Evolutionary conservation across 129 eudicot genomes (phyloP).

Genomic region (Flaveria robusta): DNA sequence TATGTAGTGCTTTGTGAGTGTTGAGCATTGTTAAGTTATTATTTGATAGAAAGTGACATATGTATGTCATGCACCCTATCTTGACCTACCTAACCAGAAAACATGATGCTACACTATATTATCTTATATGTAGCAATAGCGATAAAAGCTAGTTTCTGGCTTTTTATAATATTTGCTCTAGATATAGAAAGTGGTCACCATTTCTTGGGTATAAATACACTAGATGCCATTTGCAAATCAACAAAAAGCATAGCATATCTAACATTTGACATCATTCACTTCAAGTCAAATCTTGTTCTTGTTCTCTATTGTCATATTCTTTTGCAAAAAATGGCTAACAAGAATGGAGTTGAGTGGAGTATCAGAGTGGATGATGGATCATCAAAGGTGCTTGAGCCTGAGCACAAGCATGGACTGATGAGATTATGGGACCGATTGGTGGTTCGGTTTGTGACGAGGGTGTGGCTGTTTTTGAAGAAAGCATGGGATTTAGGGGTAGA

Average conservation of each 20-base stretch:
- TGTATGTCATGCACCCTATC: slow-evolving; percentile 48
- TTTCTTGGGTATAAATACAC: slow-evolving; percentile 35
- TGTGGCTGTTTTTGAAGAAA: slow-evolving; percentile 42
- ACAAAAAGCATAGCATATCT: slow-evolving; percentile 21
- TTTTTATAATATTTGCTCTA: slow-evolving; percentile 16
- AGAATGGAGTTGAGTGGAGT: slow-evolving; percentile 60
- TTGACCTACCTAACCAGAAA: slow-evolving; percentile 48
- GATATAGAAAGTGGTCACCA: slow-evolving; percentile 31
- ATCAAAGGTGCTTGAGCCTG: slow-evolving; percentile 44
- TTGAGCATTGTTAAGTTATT: slow-evolving; percentile 34
- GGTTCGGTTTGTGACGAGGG: slow-evolving; percentile 17
- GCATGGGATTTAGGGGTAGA: slow-evolving; percentile 63
- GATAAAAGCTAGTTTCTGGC: slow-evolving; percentile 12
- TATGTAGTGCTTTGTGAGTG: slow-evolving; percentile 44
- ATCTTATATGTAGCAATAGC: slow-evolving; percentile 2
- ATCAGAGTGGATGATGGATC: slow-evolving; percentile 46
- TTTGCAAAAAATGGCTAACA: slow-evolving; percentile 38
- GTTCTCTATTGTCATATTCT: not conserved
- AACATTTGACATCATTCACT: slow-evolving; percentile 26
- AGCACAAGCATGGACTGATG: slow-evolving; percentile 16
- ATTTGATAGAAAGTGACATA: slow-evolving; percentile 34
- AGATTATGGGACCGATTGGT: slow-evolving; percentile 38
- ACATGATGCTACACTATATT: slow-evolving; percentile 28
- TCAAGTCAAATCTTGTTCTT: not conserved
- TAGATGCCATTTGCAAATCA: slow-evolving; percentile 18